phyloP scores from a whole-genome alignment of 2,329 filamentous ascomycete genomes.

The Pleomassaria siparia region DNA sequence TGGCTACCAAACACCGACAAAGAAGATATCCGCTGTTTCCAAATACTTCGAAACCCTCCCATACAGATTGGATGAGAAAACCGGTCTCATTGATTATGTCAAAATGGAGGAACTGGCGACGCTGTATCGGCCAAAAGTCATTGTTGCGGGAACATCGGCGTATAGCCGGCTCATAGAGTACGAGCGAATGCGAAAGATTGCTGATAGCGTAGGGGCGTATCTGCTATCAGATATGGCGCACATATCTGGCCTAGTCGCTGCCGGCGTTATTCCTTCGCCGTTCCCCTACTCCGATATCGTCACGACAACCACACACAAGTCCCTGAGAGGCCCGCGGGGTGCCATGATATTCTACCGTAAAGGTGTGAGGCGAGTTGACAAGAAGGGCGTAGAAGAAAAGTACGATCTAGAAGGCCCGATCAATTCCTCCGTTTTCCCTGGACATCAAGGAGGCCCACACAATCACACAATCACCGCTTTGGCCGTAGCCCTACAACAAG shows the following conservation, averaged over 20 bases:
- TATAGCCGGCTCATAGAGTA: constrained; percentile 99
- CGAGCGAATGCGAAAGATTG: constrained; percentile 91
- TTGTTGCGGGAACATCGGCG: constrained; percentile 94
- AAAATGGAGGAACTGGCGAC: constrained; percentile 84
- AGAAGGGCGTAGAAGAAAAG: constrained; percentile 87
- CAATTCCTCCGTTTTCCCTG: constrained; percentile 99
- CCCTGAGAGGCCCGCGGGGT: constrained; percentile 91
- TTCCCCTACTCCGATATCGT: constrained; percentile 94
- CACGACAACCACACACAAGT: constrained; percentile 99
- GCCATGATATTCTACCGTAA: constrained; percentile 99
- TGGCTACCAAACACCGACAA: constrained; percentile 90
- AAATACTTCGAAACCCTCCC: constrained; percentile 99
- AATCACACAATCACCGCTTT: constrained; percentile 99
- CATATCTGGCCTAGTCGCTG: constrained; percentile 93
- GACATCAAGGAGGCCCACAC: constrained; percentile 97
- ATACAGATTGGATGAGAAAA: constrained; percentile 85
- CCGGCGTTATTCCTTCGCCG: constrained; percentile 88
- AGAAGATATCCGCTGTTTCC: constrained; percentile 87
- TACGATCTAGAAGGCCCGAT: constrained; percentile 96
- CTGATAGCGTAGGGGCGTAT: constrained; percentile 90
- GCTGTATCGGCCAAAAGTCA: constrained; percentile 92
- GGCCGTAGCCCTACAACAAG: constrained; percentile 92
- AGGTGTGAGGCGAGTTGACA: constrained; percentile 84
- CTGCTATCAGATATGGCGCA: constrained; percentile 98
- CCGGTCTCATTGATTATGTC: constrained; percentile 97